Evolutionary conservation across 1,139 yeast genomes (phyloP).

Genomic region (Suhomyces yuchorum): DNA sequence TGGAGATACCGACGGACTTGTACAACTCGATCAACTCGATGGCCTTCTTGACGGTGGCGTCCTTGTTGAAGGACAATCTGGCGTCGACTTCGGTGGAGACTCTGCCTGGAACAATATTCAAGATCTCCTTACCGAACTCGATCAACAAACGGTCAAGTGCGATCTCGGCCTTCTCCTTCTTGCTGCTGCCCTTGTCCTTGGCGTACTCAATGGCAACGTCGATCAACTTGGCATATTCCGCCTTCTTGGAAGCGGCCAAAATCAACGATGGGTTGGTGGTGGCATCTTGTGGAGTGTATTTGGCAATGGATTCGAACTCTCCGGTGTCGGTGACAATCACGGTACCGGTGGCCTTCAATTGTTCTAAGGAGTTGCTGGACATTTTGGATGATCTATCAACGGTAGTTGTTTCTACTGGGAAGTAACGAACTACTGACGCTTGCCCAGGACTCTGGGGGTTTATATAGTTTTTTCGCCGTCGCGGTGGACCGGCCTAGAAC

Average conservation of each 20-base stretch:
- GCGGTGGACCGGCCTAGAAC: not conserved
- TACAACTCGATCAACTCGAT: slow-evolving; percentile 81
- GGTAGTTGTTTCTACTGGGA: not conserved
- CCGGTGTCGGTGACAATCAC: slow-evolving; percentile 98
- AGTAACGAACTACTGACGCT: not conserved
- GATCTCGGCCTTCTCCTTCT: slow-evolving; percentile 53
- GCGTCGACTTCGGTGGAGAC: slow-evolving; percentile 99
- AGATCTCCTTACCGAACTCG: slow-evolving; percentile 93
- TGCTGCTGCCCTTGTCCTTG: slow-evolving; percentile 59
- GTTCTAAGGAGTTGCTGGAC: slow-evolving; percentile 76
- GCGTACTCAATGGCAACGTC: slow-evolving; percentile 91
- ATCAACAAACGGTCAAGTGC: slow-evolving; percentile 93
- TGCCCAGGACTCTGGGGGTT: slow-evolving; percentile 1
- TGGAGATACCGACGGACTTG: slow-evolving; percentile 77
- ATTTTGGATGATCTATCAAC: slow-evolving; percentile 7
- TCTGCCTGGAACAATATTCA: slow-evolving; percentile 97
- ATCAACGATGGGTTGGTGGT: slow-evolving; percentile 98
- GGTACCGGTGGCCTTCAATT: slow-evolving; percentile 93
- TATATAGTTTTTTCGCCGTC: slow-evolving; percentile 10
- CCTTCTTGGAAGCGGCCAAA: slow-evolving; percentile 90
- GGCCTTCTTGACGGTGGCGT: slow-evolving; percentile 92
- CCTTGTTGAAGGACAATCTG: slow-evolving; percentile 91
- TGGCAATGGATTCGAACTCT: slow-evolving; percentile 96
- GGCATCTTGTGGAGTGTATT: slow-evolving; percentile 98
- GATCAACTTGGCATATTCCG: slow-evolving; percentile 85